Conservation (phyloP, 2,329 filamentous ascomycete species). For the Fusarium oligoseptatum region DNA sequence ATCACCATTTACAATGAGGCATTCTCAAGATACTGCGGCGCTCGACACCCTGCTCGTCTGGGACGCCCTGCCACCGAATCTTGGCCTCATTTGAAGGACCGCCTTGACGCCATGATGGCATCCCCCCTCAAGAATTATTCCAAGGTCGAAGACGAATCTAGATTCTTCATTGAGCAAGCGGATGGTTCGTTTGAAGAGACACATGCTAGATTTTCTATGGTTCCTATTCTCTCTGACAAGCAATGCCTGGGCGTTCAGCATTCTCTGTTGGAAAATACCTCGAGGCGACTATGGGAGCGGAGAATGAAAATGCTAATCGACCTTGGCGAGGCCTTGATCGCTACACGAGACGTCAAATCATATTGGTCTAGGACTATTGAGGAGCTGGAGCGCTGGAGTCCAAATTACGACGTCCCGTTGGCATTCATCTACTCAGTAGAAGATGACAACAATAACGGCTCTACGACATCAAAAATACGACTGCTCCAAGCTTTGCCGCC, state of each 20-base stretch:
- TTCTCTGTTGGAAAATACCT: constrained; percentile 61
- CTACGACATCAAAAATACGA: constrained; percentile 46
- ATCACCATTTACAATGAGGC: constrained; percentile 77
- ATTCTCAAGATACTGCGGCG: constrained; percentile 72
- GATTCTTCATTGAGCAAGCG: constrained; percentile 59
- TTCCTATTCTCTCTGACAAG: constrained; percentile 59
- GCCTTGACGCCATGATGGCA: constrained; percentile 51
- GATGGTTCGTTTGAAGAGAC: constrained; percentile 61
- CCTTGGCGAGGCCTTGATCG: constrained; percentile 60
- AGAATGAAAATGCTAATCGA: constrained; percentile 64
- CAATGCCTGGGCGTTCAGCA: constrained; percentile 62
- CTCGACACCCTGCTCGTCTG: constrained; percentile 74
- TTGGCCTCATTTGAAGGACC: constrained; percentile 68
- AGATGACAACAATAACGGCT: constrained; percentile 51
- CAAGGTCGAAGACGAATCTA: constrained; percentile 58
- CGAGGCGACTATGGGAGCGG: constrained; percentile 61
- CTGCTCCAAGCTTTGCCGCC: constrained; percentile 53
- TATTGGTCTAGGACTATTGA: constrained; percentile 63
- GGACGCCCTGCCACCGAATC: constrained; percentile 70
- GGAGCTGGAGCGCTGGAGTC: constrained; percentile 58
- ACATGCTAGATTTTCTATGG: constrained; percentile 63
- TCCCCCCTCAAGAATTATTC: constrained; percentile 48
- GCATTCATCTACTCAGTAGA: constrained; percentile 66
- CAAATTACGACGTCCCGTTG: constrained; percentile 63
- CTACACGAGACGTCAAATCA: constrained; percentile 59